These are phyloP conservation scores for Colletotrichum viniferum DNA, from an alignment of 2,329 filamentous ascomycete species.

Conservation along the genomic window DNA sequence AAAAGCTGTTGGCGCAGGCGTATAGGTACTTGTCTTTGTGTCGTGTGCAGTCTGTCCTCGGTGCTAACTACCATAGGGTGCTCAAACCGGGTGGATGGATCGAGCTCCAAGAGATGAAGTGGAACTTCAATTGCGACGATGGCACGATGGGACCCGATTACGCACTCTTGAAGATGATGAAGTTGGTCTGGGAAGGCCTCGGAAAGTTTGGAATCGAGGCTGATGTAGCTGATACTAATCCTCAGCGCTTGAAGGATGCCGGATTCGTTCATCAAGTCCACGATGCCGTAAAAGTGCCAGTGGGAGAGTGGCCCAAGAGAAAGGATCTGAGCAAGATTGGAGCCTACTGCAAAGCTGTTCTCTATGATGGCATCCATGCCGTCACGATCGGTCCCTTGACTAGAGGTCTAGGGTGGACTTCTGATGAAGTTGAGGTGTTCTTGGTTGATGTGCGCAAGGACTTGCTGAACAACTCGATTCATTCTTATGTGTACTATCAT, in stretches of 20 bases:
- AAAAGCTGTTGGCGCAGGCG: not conserved
- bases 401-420: not conserved
- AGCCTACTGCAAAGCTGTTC: not conserved
- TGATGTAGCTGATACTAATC: conserved; percentile 52
- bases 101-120: conserved; percentile 43
- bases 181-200: conserved; percentile 57
- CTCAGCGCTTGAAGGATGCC: conserved; percentile 52
- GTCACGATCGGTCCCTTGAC: not conserved
- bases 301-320: conserved; percentile 56
- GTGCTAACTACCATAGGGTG: not conserved
- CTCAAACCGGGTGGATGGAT: conserved; percentile 24
- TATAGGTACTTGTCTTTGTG: not conserved
- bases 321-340: conserved; percentile 43
- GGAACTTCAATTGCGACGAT: conserved; percentile 46
- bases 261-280: conserved; percentile 47
- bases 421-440: not conserved
- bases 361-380: not conserved
- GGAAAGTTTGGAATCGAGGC: conserved; percentile 51
- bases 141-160: conserved; percentile 31
- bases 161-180: conserved; percentile 32
- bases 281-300: conserved; percentile 50
- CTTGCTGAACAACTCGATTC: conserved; percentile 23
- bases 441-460: not conserved
- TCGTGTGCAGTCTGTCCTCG: conserved; percentile 28
- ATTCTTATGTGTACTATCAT: conserved; percentile 29